phyloP scores from a whole-genome alignment of 169 alveolate genomes.

The Eimeria maxima region DNA sequence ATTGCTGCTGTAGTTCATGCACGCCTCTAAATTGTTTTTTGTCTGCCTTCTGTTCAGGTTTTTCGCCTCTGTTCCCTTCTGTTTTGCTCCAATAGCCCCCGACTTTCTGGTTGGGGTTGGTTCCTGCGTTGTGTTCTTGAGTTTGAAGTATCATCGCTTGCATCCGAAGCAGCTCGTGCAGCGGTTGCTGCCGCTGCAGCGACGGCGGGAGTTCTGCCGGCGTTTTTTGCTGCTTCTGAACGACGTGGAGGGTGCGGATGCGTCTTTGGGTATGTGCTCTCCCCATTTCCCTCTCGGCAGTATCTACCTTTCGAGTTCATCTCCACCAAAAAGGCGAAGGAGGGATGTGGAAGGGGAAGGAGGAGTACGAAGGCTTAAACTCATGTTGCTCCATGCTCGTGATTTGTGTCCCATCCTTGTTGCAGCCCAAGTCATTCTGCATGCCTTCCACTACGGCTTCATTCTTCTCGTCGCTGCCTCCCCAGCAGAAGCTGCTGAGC shows the following conservation, averaged over 20 bases:
- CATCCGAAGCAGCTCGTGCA: constrained; percentile 81
- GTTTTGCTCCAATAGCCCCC: constrained; percentile 82
- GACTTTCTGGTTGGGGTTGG: constrained; percentile 86
- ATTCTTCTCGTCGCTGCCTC: constrained; percentile 74
- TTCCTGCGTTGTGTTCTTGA: constrained; percentile 83
- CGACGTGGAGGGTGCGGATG: constrained; percentile 77
- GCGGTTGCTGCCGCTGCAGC: constrained; percentile 82
- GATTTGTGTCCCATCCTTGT: background rate
- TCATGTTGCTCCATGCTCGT: no score
- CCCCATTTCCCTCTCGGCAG: background rate
- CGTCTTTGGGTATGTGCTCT: constrained; percentile 43
- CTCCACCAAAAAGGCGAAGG: no score
- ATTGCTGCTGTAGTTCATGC: background rate
- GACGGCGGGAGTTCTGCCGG: constrained; percentile 73
- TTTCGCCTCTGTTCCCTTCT: constrained; percentile 76
- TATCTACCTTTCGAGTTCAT: background rate
- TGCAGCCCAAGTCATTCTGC: constrained; percentile 76
- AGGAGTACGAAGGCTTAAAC: no score
- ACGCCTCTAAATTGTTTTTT: background rate
- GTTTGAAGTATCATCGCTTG: constrained; percentile 84
- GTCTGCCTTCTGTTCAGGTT: constrained; percentile 3
- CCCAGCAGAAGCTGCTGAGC: constrained; percentile 83
- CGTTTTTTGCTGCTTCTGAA: constrained; percentile 82
- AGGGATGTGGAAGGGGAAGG: no score
- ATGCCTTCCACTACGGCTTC: constrained; percentile 74